A percentile compares a stretch with the other conserved stretches of the same genome.
These are phyloP conservation scores for Xylariales sp. DNA, from an alignment of 2,329 filamentous ascomycete species.

Conservation along the genomic window DNA sequence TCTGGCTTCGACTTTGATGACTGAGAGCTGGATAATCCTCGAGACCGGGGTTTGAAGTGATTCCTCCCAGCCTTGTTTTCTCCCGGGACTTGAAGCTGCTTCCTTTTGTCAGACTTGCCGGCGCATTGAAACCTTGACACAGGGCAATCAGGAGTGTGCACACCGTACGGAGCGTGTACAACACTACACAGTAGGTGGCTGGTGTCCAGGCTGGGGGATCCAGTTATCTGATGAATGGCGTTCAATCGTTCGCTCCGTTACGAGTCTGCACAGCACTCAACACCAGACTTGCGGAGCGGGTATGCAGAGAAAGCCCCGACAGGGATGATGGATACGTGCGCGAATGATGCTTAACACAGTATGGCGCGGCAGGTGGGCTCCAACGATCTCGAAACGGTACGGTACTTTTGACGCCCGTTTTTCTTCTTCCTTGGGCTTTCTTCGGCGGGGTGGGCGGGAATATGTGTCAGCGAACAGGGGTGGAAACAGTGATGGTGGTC, in stretches of 20 bases:
- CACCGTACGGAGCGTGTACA: not conserved
- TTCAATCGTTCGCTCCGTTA: not conserved
- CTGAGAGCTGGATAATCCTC: too few relatives aligned
- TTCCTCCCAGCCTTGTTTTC: not conserved
- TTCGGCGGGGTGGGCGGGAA: slow-evolving; percentile 1
- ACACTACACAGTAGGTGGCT: not conserved
- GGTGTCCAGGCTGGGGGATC: not conserved
- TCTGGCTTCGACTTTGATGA: too few relatives aligned
- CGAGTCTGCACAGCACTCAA: slow-evolving; percentile 1
- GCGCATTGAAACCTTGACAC: not conserved
- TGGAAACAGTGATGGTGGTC: not conserved
- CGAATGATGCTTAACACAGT: not conserved
- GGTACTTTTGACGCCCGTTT: slow-evolving; percentile 8
- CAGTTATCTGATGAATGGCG: not conserved
- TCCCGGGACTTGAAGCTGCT: not conserved
- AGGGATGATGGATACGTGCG: not conserved
- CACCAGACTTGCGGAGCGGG: slow-evolving; percentile 1
- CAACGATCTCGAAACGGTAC: not conserved
- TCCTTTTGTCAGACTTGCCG: slow-evolving; percentile 1
- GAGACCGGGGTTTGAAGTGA: too few relatives aligned
- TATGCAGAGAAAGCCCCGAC: slow-evolving; percentile 3
- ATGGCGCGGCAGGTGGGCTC: not conserved
- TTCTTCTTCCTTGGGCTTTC: slow-evolving; percentile 1
- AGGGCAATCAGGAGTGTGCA: not conserved
- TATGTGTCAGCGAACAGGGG: not conserved